Evolutionary conservation across 805 yeast species (phyloP), one percentile per base, ranked within the genome.

Genomic region (Candida coquimbonensis): DNA sequence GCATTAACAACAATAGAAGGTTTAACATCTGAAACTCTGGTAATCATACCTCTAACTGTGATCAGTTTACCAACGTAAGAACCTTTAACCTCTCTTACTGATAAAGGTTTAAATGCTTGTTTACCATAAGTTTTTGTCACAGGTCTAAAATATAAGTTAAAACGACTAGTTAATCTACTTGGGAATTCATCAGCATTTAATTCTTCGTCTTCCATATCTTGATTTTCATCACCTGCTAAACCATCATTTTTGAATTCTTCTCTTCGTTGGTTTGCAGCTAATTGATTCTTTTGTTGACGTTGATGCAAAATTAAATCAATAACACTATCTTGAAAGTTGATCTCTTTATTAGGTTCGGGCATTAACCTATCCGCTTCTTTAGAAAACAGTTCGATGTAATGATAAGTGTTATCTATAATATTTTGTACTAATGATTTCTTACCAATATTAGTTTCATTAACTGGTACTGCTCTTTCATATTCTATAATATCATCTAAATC

Each of bases 1-100:
- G 99, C 98, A 56, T 84, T 88, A 44, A 93, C 97, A 49, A 78
- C 71, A 8, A 93, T 87, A 7, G 87, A 73, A 5, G 99, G 99
- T 64, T 90, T 91, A 38, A 93, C 99, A 63, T 93, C 99, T 2
- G 96, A 83, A 6, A 90, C 96, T 53, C 99, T 75, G 9, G 98
- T 93, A 42, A 91, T 88, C 53, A 93, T 90, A 46, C 99, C 99
- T 52, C 96, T 73, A 5, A 90, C 85, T 0, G 96, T 90, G 57
- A 93, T 85, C 50, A 87, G 76, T 56, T 84, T 81, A 41, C 99
- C 99, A 43, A 93, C 73, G 52, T 78, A 81, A 35, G 73, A 69
- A 50, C 97, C 97, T 60, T 81, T 83, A 48, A 93, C 83, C 53
- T 89, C 90, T 64, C 99, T 80, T 7, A 93, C 98, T 3, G 96